Percentiles rank a stretch among this genome's conserved stretches.
Conservation (phyloP, 257 asterid genomes). For the Lantana camara region DNA sequence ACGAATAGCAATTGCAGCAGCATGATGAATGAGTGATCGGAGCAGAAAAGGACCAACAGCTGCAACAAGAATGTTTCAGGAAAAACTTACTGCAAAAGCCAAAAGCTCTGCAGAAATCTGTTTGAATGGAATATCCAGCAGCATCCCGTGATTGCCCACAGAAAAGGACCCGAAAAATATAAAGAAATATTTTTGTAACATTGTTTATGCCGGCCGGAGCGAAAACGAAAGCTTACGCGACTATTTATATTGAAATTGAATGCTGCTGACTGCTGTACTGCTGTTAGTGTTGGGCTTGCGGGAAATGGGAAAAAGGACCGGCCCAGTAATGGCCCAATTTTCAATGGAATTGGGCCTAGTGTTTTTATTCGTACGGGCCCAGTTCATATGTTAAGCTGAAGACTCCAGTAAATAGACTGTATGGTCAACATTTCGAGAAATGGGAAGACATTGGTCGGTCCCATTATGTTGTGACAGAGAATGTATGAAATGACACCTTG, state of each 20-base stretch:
- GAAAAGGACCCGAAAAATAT: background rate
- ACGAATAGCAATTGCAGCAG: background rate
- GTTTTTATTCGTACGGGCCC: background rate
- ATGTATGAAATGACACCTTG: background rate
- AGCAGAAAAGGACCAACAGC: constrained; percentile 6
- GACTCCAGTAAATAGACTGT: background rate
- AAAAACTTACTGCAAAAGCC: constrained; percentile 20
- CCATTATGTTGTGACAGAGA: background rate
- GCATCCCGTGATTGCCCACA: constrained; percentile 1
- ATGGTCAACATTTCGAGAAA: background rate
- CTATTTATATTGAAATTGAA: background rate
- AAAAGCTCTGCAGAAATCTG: constrained; percentile 6
- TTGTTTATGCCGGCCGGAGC: background rate
- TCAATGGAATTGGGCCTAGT: background rate
- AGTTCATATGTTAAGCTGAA: background rate
- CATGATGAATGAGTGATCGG: background rate
- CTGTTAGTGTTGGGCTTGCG: background rate
- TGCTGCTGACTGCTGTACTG: too few species aligned
- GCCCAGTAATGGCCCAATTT: background rate
- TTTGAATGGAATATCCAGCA: constrained; percentile 18
- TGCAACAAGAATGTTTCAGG: constrained; percentile 6
- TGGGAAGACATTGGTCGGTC: background rate
- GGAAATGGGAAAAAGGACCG: background rate
- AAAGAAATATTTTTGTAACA: background rate
- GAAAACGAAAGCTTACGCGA: background rate